phyloP scores from a whole-genome alignment of 208 protist genomes.

The Crithidia thermophila region DNA sequence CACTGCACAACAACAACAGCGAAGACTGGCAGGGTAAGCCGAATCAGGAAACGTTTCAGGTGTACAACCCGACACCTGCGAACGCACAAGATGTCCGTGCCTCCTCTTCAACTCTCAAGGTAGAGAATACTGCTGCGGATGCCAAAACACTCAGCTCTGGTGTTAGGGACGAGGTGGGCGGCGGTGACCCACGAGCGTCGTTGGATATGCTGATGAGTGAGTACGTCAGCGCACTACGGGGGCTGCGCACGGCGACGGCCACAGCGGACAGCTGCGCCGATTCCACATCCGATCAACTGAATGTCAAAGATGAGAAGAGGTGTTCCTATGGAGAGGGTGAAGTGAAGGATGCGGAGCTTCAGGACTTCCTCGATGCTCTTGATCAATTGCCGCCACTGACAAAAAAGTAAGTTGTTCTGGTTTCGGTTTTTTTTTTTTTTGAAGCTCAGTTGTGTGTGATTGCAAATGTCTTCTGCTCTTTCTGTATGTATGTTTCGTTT shows the following conservation, averaged over 20 bases:
- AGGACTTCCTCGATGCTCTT: constrained; percentile 1
- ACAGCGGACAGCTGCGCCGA: not conserved
- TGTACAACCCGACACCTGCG: constrained; percentile 14
- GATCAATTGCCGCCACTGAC: not conserved
- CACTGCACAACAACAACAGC: constrained; percentile 34
- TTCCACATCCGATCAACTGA: not conserved
- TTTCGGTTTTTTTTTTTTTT: not conserved
- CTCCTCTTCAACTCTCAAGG: too few species aligned
- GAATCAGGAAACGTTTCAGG: constrained; percentile 19
- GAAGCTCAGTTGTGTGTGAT: not conserved
- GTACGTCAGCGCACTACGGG: constrained; percentile 38
- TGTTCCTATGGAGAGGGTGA: not conserved
- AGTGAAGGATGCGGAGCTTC: not conserved
- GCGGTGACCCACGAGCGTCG: not conserved
- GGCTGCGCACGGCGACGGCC: constrained; percentile 14
- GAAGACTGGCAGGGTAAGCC: constrained; percentile 55
- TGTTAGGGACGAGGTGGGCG: not conserved
- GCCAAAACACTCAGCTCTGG: too few species aligned
- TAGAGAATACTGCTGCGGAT: too few species aligned
- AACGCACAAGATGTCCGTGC: not conserved
- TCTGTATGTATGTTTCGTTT: too few species aligned
- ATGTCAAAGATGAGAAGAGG: not conserved
- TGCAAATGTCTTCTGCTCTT: too few species aligned
- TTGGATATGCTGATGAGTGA: constrained; percentile 45
- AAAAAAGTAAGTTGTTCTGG: not conserved